phyloP scores from a whole-genome alignment of 768 basidiomycete genomes.

The Coprinopsis strossmayeri region DNA sequence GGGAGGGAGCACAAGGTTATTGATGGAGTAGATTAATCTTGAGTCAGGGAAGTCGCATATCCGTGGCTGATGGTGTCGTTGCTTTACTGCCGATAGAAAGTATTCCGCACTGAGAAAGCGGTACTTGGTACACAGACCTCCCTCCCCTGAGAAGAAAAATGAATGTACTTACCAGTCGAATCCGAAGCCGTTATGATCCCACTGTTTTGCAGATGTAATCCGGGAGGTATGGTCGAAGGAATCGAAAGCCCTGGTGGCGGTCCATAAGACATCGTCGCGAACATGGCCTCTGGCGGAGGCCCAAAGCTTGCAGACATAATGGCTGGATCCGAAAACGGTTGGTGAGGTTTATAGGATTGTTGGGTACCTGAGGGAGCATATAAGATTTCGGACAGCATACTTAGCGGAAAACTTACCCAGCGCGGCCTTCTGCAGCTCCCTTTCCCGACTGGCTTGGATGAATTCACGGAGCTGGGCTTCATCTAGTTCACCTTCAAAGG shows the following conservation, averaged over 20 bases:
- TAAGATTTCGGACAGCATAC: too few relatives aligned
- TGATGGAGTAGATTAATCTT: constrained; percentile 19
- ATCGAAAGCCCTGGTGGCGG: constrained; percentile 65
- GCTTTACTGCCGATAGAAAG: constrained; percentile 65
- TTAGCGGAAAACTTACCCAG: constrained; percentile 17
- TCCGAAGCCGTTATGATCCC: constrained; percentile 23
- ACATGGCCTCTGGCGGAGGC: constrained; percentile 28
- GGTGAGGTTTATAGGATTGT: constrained; percentile 19
- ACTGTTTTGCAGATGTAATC: constrained; percentile 15
- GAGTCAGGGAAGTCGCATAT: constrained; percentile 20
- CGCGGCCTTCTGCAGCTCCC: constrained; percentile 24
- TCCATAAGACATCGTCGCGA: constrained; percentile 36
- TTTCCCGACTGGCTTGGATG: constrained; percentile 64
- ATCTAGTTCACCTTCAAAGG: constrained; percentile 51
- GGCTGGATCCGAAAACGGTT: constrained; percentile 67
- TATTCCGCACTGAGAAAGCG: constrained; percentile 85
- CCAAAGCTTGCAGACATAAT: constrained; percentile 74
- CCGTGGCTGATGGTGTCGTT: constrained; percentile 31
- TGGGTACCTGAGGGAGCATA: constrained; percentile 1
- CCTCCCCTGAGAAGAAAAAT: constrained; percentile 59
- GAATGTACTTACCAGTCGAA: constrained; percentile 63
- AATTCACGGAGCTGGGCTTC: constrained; percentile 76
- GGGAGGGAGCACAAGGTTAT: constrained; percentile 36
- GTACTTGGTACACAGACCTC: constrained; percentile 84
- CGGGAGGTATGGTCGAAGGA: constrained; percentile 26